Evolutionary conservation across 345 rosid species (phyloP).

Genomic region (Mangifera indica): DNA sequence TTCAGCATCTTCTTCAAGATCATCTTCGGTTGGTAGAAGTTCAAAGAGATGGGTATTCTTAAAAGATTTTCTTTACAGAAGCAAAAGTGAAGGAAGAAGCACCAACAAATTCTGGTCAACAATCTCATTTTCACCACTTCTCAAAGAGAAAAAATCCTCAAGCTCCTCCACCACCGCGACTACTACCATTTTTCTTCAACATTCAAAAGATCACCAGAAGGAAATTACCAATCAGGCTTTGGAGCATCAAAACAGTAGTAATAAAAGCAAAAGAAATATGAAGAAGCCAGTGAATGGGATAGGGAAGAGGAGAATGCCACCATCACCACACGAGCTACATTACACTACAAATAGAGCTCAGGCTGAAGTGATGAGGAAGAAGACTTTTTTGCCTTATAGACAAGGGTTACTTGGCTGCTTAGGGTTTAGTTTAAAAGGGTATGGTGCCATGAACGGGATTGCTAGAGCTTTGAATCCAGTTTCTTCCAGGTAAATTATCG

Average conservation of each 20-base stretch:
- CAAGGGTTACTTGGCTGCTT: conserved; percentile 94
- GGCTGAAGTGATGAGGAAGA: conserved; percentile 96
- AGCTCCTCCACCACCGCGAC: not conserved
- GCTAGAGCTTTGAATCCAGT: conserved; percentile 92
- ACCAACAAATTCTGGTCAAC: conserved; percentile 71
- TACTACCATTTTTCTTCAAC: not conserved
- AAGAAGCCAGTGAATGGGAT: conserved; percentile 52
- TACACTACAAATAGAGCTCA: conserved; percentile 90
- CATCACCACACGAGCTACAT: conserved; percentile 89
- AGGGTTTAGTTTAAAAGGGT: conserved; percentile 94
- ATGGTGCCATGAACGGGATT: conserved; percentile 86
- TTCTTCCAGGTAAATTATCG: conserved; percentile 57
- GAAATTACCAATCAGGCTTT: too few species aligned
- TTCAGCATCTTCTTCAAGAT: conserved; percentile 61
- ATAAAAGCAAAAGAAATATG: not conserved
- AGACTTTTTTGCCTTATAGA: conserved; percentile 86
- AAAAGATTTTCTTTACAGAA: conserved; percentile 78
- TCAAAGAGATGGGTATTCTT: conserved; percentile 91
- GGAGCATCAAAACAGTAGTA: too few species aligned
- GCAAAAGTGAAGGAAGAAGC: conserved; percentile 94
- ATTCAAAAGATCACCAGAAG: not conserved
- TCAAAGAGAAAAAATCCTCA: conserved; percentile 50
- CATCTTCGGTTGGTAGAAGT: conserved; percentile 87
- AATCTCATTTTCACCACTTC: conserved; percentile 56
- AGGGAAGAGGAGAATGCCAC: conserved; percentile 65